phyloP scores from a whole-genome alignment of 179 eudicot genomes.

The Drosera spatulata region DNA sequence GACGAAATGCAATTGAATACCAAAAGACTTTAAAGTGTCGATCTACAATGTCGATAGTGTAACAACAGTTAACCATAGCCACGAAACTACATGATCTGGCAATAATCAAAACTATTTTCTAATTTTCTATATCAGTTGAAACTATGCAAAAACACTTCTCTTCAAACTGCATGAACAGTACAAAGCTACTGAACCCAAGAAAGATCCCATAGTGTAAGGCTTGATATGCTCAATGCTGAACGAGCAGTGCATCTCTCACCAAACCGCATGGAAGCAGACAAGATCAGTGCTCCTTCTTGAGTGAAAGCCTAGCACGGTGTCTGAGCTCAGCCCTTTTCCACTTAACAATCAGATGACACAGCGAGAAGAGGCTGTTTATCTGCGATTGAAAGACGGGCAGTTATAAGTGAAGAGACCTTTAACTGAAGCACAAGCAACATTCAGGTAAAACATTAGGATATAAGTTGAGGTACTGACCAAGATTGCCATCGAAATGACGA shows the following conservation, averaged over 20 bases:
- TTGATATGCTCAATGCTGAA: no score
- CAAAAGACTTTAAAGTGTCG: no score
- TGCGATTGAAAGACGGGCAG: conserved; percentile 16
- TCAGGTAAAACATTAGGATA: background rate
- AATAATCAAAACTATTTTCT: no score
- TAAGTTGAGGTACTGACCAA: conserved; percentile 43
- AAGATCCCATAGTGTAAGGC: no score
- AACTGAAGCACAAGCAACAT: background rate
- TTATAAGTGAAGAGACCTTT: background rate
- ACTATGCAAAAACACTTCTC: no score
- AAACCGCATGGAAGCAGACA: background rate
- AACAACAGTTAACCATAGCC: no score
- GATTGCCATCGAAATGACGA: conserved; percentile 63
- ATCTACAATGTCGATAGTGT: no score
- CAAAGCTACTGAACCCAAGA: no score
- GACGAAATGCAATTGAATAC: no score
- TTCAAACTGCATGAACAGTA: no score
- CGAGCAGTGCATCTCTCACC: background rate
- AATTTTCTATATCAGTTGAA: no score
- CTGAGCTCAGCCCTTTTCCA: conserved; percentile 92
- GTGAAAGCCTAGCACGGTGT: conserved; percentile 81
- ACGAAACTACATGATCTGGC: no score
- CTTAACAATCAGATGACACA: conserved; percentile 56
- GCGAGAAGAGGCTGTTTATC: conserved; percentile 76
- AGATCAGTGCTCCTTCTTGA: conserved; percentile 42